phyloP scores from a whole-genome alignment of 2,329 filamentous ascomycete species.

The Ophiostoma ips region DNA sequence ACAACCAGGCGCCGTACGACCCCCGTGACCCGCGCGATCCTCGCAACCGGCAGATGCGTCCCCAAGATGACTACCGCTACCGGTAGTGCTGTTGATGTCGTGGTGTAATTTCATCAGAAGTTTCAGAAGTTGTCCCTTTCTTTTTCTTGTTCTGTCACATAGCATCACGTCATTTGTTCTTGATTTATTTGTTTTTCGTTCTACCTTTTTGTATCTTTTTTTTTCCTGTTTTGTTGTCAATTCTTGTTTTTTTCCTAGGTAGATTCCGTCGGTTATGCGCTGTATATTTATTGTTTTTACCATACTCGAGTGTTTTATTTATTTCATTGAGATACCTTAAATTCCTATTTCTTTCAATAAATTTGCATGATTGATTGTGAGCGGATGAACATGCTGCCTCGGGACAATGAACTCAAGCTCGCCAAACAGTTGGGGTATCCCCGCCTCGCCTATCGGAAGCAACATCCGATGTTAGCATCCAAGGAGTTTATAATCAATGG shows the following conservation, averaged over 20 bases:
- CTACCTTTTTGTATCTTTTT: not conserved
- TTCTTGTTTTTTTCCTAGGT: not conserved
- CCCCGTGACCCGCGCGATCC: slow-evolving; percentile 9
- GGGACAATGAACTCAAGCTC: no score
- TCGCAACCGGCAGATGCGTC: slow-evolving; percentile 13
- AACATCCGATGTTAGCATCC: slow-evolving; percentile 5
- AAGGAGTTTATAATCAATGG: not conserved
- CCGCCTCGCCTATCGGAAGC: slow-evolving; percentile 1
- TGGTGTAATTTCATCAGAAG: no score
- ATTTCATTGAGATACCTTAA: no score
- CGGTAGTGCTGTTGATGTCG: not conserved
- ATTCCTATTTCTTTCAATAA: no score
- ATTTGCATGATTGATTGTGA: no score
- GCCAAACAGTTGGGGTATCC: no score
- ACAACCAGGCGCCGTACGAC: slow-evolving; percentile 2
- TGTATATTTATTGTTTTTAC: not conserved
- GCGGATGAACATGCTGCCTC: not conserved
- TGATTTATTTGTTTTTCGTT: not conserved
- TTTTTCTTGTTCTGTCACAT: no score
- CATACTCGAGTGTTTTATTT: no score
- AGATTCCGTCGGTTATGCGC: no score
- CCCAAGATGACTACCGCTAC: slow-evolving; percentile 16
- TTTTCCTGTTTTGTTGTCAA: not conserved
- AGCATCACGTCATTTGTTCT: no score
- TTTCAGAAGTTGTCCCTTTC: no score